Percentiles rank a stretch among this genome's conserved stretches.
Evolutionary conservation across 129 eudicot species (phyloP).

Genomic region (Flaveria sonorensis): DNA sequence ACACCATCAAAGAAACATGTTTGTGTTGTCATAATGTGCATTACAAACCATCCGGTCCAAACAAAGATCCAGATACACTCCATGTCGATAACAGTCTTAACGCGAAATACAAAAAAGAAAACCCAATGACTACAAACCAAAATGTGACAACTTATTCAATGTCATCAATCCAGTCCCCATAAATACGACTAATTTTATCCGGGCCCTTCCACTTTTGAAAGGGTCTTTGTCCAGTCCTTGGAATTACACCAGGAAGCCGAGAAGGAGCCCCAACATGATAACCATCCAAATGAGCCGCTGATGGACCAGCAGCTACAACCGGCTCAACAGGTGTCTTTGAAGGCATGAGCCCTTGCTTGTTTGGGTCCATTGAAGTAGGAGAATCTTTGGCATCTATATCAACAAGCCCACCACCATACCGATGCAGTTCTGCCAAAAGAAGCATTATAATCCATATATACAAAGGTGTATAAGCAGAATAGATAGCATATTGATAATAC

Average conservation of each 20-base stretch:
- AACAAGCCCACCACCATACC: conserved; percentile 74
- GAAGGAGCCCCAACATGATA: conserved; percentile 70
- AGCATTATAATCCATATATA: conserved; percentile 37
- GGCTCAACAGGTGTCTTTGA: conserved; percentile 52
- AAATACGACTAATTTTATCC: conserved; percentile 87
- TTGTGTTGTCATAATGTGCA: background rate
- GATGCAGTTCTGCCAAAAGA: conserved; percentile 77
- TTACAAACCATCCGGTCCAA: conserved; percentile 1
- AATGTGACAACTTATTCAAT: conserved; percentile 40
- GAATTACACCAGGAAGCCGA: conserved; percentile 56
- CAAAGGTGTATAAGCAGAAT: background rate
- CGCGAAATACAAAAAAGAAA: background rate
- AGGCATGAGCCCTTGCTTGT: conserved; percentile 56
- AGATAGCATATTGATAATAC: background rate
- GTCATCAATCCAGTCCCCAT: conserved; percentile 98
- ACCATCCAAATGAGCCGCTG: conserved; percentile 62
- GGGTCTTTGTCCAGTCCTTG: conserved; percentile 66
- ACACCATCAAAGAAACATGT: too few species aligned
- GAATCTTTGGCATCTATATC: conserved; percentile 71
- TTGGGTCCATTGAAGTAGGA: conserved; percentile 56
- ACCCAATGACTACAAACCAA: background rate
- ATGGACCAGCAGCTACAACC: conserved; percentile 40
- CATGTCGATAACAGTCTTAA: conserved; percentile 2
- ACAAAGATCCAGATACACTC: conserved; percentile 16
- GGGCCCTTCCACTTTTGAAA: conserved; percentile 98